Conservation (phyloP, 2,329 filamentous ascomycete genomes). For the Gaeumannomyces tritici region DNA sequence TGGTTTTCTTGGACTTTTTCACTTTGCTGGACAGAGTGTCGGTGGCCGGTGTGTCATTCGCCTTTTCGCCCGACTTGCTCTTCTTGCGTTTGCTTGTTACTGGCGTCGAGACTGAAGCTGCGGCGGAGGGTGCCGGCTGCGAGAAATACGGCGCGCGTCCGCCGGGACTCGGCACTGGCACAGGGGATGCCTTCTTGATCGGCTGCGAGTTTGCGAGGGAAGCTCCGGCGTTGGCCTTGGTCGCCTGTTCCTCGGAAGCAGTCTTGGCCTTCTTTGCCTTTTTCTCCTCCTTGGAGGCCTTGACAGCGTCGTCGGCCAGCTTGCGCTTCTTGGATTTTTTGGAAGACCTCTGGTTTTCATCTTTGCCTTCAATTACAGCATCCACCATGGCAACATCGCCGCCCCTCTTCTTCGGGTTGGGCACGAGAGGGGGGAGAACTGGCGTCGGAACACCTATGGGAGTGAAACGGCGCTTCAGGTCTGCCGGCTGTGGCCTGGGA, state of each 20-base stretch:
- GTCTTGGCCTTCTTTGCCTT: slow-evolving; percentile 23
- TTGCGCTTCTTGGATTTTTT: slow-evolving; percentile 27
- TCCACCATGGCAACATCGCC: slow-evolving; percentile 7
- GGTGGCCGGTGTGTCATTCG: not conserved
- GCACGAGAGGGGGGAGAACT: slow-evolving; percentile 4
- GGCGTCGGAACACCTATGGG: slow-evolving; percentile 46
- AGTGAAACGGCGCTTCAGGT: slow-evolving; percentile 56
- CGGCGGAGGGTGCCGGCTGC: not conserved
- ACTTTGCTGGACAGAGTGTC: slow-evolving; percentile 4
- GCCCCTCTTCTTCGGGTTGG: slow-evolving; percentile 4
- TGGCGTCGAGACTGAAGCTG: not conserved
- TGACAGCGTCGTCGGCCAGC: slow-evolving; percentile 17
- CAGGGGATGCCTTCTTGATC: not conserved
- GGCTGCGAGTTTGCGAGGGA: not conserved
- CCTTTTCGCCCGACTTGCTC: slow-evolving; percentile 9
- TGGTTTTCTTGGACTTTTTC: slow-evolving; percentile 8
- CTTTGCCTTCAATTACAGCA: not conserved
- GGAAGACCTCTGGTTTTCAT: slow-evolving; percentile 22
- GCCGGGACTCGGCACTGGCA: not conserved
- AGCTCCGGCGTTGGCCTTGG: not conserved
- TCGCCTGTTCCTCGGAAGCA: not conserved
- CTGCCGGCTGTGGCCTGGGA: slow-evolving; percentile 56
- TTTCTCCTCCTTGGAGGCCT: slow-evolving; percentile 16
- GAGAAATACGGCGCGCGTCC: not conserved
- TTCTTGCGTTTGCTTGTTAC: slow-evolving; percentile 3